A percentile compares a stretch with the other conserved stretches of the same genome.
These are phyloP conservation scores for Eucalyptus curtisii DNA, from an alignment of 345 rosid species.

Conservation along the genomic window DNA sequence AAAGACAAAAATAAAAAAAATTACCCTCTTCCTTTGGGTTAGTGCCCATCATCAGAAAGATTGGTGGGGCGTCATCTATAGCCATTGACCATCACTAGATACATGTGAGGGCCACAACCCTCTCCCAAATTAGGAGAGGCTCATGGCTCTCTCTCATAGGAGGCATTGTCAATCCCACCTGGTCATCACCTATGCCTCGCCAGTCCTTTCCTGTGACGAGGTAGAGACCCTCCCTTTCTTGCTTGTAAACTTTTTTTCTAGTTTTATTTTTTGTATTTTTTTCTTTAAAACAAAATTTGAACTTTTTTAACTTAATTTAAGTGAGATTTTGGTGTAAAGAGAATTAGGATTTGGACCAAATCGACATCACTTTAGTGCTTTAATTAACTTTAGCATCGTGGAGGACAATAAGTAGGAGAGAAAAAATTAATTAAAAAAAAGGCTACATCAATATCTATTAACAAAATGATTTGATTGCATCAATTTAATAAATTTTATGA, in stretches of 20 bases:
- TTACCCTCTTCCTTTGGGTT: background rate
- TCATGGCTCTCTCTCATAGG: too few species aligned
- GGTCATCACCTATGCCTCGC: background rate
- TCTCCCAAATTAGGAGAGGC: too few species aligned
- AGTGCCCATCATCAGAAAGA: background rate
- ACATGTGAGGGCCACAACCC: too few species aligned
- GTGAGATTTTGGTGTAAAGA: too few species aligned
- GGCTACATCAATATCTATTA: fast-evolving
- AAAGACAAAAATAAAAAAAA: too few species aligned
- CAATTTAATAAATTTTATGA: too few species aligned
- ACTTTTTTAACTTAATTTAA: background rate
- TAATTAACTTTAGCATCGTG: background rate
- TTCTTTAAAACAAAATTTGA: fast-evolving
- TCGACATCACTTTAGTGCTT: background rate
- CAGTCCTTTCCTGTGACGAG: background rate
- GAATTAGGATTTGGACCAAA: background rate
- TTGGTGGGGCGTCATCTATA: background rate
- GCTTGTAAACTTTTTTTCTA: background rate
- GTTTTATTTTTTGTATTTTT: too few species aligned
- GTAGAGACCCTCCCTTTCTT: background rate
- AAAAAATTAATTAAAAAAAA: too few species aligned
- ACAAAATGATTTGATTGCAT: background rate
- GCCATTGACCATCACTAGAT: background rate
- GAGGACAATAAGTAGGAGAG: background rate
- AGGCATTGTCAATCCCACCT: background rate